Evolutionary conservation across 306 rosid genomes (phyloP).

Genomic region (Morella rubra): DNA sequence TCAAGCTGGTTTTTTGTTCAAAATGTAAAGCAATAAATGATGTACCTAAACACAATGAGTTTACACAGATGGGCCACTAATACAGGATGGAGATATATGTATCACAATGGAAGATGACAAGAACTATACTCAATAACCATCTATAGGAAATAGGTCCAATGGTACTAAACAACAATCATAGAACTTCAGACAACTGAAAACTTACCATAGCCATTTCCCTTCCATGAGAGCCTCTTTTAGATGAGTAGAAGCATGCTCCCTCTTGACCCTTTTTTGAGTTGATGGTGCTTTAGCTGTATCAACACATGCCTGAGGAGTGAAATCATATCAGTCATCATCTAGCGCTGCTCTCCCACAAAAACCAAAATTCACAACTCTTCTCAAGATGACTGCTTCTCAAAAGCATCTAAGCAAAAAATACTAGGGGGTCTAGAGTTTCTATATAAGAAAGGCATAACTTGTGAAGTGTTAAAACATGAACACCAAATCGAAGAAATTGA

Average conservation of each 20-base stretch:
- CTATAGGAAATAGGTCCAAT: neutral
- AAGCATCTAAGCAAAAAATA: constrained; percentile 19
- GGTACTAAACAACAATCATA: neutral
- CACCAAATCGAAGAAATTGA: constrained; percentile 11
- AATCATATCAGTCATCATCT: constrained; percentile 32
- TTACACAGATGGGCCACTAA: neutral
- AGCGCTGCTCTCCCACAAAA: constrained; percentile 9
- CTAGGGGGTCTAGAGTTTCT: neutral
- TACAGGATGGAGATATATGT: neutral
- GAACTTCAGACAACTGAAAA: constrained; percentile 24
- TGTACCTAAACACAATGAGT: neutral
- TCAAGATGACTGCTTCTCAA: constrained; percentile 9
- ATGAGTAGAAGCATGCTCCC: constrained; percentile 68
- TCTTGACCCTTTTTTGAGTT: constrained; percentile 74
- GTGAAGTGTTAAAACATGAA: constrained; percentile 10
- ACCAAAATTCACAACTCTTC: neutral
- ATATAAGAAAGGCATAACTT: constrained; percentile 4
- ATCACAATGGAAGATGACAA: neutral
- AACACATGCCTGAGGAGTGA: constrained; percentile 68
- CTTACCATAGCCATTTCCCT: constrained; percentile 98
- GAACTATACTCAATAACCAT: neutral
- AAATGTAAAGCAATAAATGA: neutral
- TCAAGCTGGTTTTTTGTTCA: neutral
- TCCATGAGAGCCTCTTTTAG: constrained; percentile 72
- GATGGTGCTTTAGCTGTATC: constrained; percentile 54